phyloP scores from a whole-genome alignment of 345 rosid genomes.

The Hibiscus syriacus region DNA sequence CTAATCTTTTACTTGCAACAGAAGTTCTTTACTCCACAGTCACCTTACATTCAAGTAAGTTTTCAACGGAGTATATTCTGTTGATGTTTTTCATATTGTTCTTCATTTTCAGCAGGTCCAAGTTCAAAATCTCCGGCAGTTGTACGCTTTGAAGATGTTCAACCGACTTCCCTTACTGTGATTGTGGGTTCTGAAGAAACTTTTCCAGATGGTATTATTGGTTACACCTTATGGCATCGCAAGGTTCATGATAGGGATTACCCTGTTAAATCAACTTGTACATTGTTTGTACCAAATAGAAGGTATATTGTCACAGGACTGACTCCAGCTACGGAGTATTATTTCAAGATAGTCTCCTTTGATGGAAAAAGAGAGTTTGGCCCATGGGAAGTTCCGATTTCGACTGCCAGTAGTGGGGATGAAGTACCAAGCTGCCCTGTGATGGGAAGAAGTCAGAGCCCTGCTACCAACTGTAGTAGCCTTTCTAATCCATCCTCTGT shows the following conservation, averaged over 20 bases:
- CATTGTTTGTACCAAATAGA: slow-evolving; percentile 44
- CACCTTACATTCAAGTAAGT: neutral
- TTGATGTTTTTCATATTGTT: neutral
- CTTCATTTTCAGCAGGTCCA: slow-evolving; percentile 25
- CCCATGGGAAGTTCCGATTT: slow-evolving; percentile 39
- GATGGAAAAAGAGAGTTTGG: slow-evolving; percentile 41
- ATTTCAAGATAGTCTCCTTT: slow-evolving; percentile 53
- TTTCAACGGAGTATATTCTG: neutral
- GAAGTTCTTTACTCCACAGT: neutral
- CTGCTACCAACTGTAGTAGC: slow-evolving; percentile 84
- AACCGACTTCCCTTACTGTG: slow-evolving; percentile 53
- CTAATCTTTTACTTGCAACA: neutral
- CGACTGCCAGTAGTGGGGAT: slow-evolving; percentile 31
- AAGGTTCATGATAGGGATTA: slow-evolving; percentile 44
- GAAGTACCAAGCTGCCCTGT: slow-evolving; percentile 34
- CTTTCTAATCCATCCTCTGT: slow-evolving; percentile 72
- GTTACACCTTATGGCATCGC: slow-evolving; percentile 76
- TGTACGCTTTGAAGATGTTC: slow-evolving; percentile 63
- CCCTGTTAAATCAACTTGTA: slow-evolving; percentile 65
- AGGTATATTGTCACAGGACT: slow-evolving; percentile 62
- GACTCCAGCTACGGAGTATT: slow-evolving; percentile 56
- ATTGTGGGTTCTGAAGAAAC: slow-evolving; percentile 41
- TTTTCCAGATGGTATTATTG: slow-evolving; percentile 30
- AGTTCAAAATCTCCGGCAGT: slow-evolving; percentile 22
- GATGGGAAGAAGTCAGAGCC: slow-evolving; percentile 85